phyloP scores from a whole-genome alignment of 2,329 filamentous ascomycete genomes.

The Botrytis elliptica region DNA sequence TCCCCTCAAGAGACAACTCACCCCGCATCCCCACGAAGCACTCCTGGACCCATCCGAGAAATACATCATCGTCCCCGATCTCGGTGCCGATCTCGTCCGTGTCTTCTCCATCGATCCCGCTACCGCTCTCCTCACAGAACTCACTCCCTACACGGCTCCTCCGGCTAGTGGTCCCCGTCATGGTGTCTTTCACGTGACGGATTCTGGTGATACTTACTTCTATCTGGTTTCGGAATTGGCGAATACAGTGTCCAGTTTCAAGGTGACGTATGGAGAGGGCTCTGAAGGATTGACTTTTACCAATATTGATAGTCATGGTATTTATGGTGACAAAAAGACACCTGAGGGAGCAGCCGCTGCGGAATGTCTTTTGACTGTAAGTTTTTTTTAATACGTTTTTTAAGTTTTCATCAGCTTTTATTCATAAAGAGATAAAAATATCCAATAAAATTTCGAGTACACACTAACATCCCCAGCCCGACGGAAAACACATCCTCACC shows the following conservation, averaged over 20 bases:
- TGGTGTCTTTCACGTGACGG: conserved; percentile 45
- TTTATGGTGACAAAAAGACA: conserved; percentile 44
- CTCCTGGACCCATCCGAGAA: conserved; percentile 52
- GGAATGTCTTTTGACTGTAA: conserved; percentile 59
- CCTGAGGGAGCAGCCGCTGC: conserved; percentile 49
- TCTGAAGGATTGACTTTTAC: conserved; percentile 44
- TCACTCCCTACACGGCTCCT: conserved; percentile 40
- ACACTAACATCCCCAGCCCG: conserved; percentile 46
- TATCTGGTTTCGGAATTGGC: conserved; percentile 50
- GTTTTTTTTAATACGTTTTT: conserved; percentile 28
- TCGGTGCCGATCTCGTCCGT: conserved; percentile 51
- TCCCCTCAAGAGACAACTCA: conserved; percentile 42
- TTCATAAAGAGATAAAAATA: background rate
- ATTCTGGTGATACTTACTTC: conserved; percentile 34
- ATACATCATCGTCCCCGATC: conserved; percentile 52
- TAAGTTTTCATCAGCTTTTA: background rate
- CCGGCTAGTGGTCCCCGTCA: conserved; percentile 54
- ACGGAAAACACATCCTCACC: conserved; percentile 62
- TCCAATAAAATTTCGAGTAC: background rate
- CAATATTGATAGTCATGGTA: conserved; percentile 49
- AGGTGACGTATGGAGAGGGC: conserved; percentile 50
- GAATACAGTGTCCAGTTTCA: conserved; percentile 50
- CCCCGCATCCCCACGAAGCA: conserved; percentile 52
- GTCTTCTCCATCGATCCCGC: conserved; percentile 47
- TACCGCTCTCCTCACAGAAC: conserved; percentile 40